Evolutionary conservation across 2,329 filamentous ascomycete genomes (phyloP), one percentile per base, ranked within the genome.

Genomic region (Tolypocladium endophyticum): DNA sequence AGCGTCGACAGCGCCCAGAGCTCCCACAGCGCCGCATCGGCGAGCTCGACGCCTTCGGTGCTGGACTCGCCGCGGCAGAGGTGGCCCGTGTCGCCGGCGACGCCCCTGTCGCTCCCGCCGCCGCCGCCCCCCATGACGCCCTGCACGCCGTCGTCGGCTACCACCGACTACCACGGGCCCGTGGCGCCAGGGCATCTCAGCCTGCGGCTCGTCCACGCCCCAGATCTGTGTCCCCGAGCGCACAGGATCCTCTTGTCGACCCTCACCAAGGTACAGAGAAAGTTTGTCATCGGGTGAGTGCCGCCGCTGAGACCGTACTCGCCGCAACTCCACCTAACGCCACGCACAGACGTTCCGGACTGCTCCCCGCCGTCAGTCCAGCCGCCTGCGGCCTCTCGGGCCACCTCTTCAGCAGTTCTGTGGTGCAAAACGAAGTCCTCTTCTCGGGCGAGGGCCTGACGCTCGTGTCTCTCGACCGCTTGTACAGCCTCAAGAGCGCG

Each of bases 401-500:
- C 47, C 77, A 81, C 57, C 74, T 88, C 20, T 75, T 87, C 55
- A 76, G 77, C 58, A 77, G 79, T 60, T 87, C 83, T 35, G 73
- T 85, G 33, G 67, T 73, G 47, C 86, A 88, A 65, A 84, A 86
- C 67, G 81, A 86, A 60, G 71, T 83, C 30, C 75, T 88, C 58
- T 87, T 86, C 74, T 79, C 79, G 2, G 79, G 81, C 2, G 80
- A 82, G 33, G 83, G 83, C 23, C 75, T 88, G 14, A 85, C 79
- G 0, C 72, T 88, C 9, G 69, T 87, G 18, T 78, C 83, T 0
- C 76, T 87, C 14, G 85, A 88, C 69, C 78, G 83, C 56, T 70
- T 87, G 54, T 88, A 87, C 72, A 84, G 81, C 50, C 83, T 88
- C 73, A 87, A 87, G 69, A 76, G 77, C 55, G 82, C 83, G 1